Percentiles rank a stretch among this genome's conserved stretches.
phyloP scores from a whole-genome alignment of 371 early-diverging fungal species.

The Actinomortierella wolfii region DNA sequence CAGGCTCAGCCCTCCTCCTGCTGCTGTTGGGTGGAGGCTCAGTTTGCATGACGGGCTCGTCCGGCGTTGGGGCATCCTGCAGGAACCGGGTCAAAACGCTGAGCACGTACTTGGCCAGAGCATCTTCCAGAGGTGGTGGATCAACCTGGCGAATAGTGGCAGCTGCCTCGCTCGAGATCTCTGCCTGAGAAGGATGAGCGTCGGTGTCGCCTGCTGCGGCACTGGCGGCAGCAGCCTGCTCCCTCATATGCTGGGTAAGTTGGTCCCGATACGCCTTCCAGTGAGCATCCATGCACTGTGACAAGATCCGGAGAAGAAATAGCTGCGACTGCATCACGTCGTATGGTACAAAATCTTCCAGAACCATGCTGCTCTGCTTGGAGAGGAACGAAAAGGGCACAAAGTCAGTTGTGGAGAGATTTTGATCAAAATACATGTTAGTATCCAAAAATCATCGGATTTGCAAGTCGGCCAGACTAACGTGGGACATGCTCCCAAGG shows the following conservation, averaged over 20 bases:
- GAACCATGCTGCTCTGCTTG: slow-evolving; percentile 49
- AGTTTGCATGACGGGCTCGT: slow-evolving; percentile 47
- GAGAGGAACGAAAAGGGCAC: slow-evolving; percentile 8
- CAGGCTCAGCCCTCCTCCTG: slow-evolving; percentile 17
- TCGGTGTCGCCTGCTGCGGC: slow-evolving; percentile 19
- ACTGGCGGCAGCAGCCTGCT: slow-evolving; percentile 26
- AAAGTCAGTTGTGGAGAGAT: slow-evolving; percentile 20
- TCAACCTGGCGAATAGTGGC: slow-evolving; percentile 54
- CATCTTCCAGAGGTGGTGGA: slow-evolving; percentile 80
- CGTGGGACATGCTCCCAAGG: no score
- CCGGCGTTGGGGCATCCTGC: slow-evolving; percentile 48
- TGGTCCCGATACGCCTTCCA: slow-evolving; percentile 69
- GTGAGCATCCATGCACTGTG: slow-evolving; percentile 74
- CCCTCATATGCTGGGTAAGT: slow-evolving; percentile 32
- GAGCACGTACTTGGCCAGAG: slow-evolving; percentile 68
- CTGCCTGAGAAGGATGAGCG: slow-evolving; percentile 2
- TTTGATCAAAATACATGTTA: slow-evolving; percentile 8
- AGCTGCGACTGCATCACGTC: slow-evolving; percentile 76
- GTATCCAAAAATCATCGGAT: neutral
- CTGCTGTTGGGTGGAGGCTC: slow-evolving; percentile 31
- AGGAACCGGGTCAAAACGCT: slow-evolving; percentile 68
- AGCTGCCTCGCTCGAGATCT: slow-evolving; percentile 16
- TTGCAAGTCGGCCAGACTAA: no score
- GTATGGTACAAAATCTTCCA: slow-evolving; percentile 60
- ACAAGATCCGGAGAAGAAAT: slow-evolving; percentile 71